Evolutionary conservation across 2,329 filamentous ascomycete species (phyloP), one percentile per base, ranked within the genome.

Genomic region (Gliomastix tumulicola): DNA sequence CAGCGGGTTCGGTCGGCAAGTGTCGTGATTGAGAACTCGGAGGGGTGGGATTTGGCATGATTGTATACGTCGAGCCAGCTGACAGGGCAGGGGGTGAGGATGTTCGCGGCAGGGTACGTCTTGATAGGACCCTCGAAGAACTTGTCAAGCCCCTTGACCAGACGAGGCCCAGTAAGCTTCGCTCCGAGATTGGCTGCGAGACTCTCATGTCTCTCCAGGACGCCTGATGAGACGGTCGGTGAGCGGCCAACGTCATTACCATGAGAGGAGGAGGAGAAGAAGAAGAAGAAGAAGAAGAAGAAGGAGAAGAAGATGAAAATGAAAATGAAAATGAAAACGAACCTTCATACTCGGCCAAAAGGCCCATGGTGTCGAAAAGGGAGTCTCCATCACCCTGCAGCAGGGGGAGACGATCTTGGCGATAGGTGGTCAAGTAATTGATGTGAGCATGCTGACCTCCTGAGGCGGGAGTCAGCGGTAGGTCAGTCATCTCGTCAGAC

Each of bases 1-100:
- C 83, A 79, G 32, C 82, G 75, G 36, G 75, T 65, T 16, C 84
- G 83, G 45, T 85, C 82, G 31, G 76, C 70, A 43, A 75, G 73
- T 39, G 84, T 78, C 37, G 77, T 79, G 35, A 94, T 64, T 22
- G 77, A 74, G 58, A 94, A 92, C 38, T 90, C 84, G 45, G 78
- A 73, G 1, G 87, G 84, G 44, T 88, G 88, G 44, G 78, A 79
- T 51, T 84, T 84, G 44, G 88, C 84, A 60, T 89, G 92, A 45
- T 84, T 79, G 46, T 94, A 84, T 36, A 94, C 80, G 50, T 94
- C 88, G 27, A 92, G 68, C 88, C 88, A 95, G 11, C 79, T 83
- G 38, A 92, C 74, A 6, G 69, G 71, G 74, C 84, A 49, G 69
- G 71, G 39, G 35, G 55, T 63, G n/a, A n/a, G n/a, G n/a, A n/a